These are phyloP conservation scores for Scytalidium lignicola DNA, from an alignment of 2,329 filamentous ascomycete species.

Conservation along the genomic window DNA sequence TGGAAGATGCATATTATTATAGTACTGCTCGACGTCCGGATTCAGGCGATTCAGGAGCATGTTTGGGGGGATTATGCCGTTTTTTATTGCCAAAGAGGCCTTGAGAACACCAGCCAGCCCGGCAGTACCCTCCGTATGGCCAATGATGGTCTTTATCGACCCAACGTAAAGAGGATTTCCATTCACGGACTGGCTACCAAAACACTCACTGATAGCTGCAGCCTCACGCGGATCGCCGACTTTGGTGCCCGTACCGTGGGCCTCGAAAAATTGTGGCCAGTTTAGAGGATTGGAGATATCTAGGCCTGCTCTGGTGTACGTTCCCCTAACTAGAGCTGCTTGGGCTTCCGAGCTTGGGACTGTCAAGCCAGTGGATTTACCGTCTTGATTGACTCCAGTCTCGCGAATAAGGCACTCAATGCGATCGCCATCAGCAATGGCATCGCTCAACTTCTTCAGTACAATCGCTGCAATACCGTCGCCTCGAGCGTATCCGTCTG, in stretches of 20 bases:
- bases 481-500: slow-evolving; percentile 17
- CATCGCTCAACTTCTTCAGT: slow-evolving; percentile 53
- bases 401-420: slow-evolving; percentile 51
- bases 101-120: slow-evolving; percentile 27
- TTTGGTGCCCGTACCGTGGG: slow-evolving; percentile 24
- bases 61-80: slow-evolving; percentile 26
- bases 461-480: slow-evolving; percentile 56
- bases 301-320: slow-evolving; percentile 4
- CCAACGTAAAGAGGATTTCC: slow-evolving; percentile 11
- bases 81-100: slow-evolving; percentile 22
- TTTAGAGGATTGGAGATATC: slow-evolving; percentile 1
- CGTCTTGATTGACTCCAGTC: slow-evolving; percentile 52
- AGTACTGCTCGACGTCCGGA: slow-evolving; percentile 21
- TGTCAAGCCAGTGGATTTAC: slow-evolving; percentile 49
- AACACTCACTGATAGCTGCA: slow-evolving; percentile 11
- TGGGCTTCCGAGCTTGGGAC: slow-evolving; percentile 44
- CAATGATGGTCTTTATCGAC: slow-evolving; percentile 22
- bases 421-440: slow-evolving; percentile 51
- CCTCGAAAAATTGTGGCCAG: slow-evolving; percentile 15
- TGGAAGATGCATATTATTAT: too few relatives aligned
- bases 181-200: slow-evolving; percentile 4
- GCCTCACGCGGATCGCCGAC: slow-evolving; percentile 22
- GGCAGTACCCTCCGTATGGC: slow-evolving; percentile 24
- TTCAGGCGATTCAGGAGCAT: slow-evolving; percentile 31
- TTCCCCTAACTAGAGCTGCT: slow-evolving; percentile 2